Evolutionary conservation across 805 yeast genomes (phyloP).

Genomic region (Wickerhamomyces mucosus): DNA sequence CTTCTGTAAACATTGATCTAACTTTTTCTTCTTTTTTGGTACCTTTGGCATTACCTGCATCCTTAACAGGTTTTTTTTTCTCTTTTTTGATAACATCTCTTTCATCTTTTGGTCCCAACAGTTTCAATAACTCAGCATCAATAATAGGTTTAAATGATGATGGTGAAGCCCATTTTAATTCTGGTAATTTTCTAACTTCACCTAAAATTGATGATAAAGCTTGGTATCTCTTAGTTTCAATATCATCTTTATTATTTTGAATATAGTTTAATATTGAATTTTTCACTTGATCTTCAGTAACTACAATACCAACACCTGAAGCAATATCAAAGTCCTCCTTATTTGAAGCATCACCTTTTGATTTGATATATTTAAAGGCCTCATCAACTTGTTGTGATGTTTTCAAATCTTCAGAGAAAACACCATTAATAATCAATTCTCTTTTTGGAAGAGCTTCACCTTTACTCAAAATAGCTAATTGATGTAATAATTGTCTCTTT

Average conservation of each 20-base stretch:
- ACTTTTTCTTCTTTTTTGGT: conserved; percentile 16
- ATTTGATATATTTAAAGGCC: conserved; percentile 65
- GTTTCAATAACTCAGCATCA: conserved; percentile 61
- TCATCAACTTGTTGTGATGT: conserved; percentile 71
- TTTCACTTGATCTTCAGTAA: conserved; percentile 58
- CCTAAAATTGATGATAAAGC: conserved; percentile 71
- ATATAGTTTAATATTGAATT: conserved; percentile 51
- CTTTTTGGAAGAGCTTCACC: conserved; percentile 40
- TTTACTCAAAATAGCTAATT: conserved; percentile 66
- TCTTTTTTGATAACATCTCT: conserved; percentile 79
- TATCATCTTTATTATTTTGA: conserved; percentile 44
- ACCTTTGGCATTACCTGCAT: conserved; percentile 19
- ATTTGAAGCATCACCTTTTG: conserved; percentile 34
- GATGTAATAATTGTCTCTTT: conserved; percentile 58
- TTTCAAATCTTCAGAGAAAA: conserved; percentile 53
- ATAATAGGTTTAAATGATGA: conserved; percentile 77
- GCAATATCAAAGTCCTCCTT: conserved; percentile 46
- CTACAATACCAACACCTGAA: conserved; percentile 75
- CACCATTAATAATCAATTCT: conserved; percentile 45
- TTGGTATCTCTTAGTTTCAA: conserved; percentile 69
- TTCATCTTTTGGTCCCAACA: conserved; percentile 93
- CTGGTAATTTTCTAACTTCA: conserved; percentile 61
- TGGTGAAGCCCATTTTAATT: conserved; percentile 89
- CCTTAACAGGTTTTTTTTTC: conserved; percentile 41
- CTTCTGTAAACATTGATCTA: conserved; percentile 87